phyloP scores from a whole-genome alignment of 2,329 filamentous ascomycete genomes.

The Hymenoscyphus repandus region DNA sequence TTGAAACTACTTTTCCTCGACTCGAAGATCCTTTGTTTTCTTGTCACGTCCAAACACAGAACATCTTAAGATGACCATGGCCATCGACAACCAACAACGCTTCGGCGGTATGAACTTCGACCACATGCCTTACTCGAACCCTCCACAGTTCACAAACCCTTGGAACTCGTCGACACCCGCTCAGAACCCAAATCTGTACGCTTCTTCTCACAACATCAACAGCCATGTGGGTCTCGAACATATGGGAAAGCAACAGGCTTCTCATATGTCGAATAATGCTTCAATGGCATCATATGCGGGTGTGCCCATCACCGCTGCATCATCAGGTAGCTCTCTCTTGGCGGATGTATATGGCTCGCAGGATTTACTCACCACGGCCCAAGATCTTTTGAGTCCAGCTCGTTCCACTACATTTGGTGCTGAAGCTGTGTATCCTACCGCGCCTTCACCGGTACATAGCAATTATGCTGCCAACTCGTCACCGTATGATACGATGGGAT shows the following conservation, averaged over 20 bases:
- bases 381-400: constrained; percentile 70
- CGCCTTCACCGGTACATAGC: constrained; percentile 44
- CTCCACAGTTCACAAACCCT: constrained; percentile 82
- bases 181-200: constrained; percentile 54
- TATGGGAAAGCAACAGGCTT: constrained; percentile 50
- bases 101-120: constrained; percentile 76
- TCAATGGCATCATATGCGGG: constrained; percentile 66
- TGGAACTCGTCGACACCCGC: constrained; percentile 61
- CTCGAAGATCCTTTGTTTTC: constrained; percentile 6
- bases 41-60: constrained; percentile 11
- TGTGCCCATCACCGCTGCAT: constrained; percentile 67
- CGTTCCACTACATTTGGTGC: constrained; percentile 57
- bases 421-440: constrained; percentile 61
- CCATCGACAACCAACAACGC: constrained; percentile 83
- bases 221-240: constrained; percentile 53
- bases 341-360: constrained; percentile 52
- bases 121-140: constrained; percentile 62
- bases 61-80: constrained; percentile 72
- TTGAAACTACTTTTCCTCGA: constrained; percentile 14
- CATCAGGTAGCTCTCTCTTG: constrained; percentile 65
- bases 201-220: constrained; percentile 53
- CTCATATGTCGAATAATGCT: constrained; percentile 52
- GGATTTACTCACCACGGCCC: constrained; percentile 64
- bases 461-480: constrained; percentile 39
- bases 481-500: constrained; percentile 73